Evolutionary conservation across 2,329 filamentous ascomycete species (phyloP).

Genomic region (Cladophialophora chaetospira): DNA sequence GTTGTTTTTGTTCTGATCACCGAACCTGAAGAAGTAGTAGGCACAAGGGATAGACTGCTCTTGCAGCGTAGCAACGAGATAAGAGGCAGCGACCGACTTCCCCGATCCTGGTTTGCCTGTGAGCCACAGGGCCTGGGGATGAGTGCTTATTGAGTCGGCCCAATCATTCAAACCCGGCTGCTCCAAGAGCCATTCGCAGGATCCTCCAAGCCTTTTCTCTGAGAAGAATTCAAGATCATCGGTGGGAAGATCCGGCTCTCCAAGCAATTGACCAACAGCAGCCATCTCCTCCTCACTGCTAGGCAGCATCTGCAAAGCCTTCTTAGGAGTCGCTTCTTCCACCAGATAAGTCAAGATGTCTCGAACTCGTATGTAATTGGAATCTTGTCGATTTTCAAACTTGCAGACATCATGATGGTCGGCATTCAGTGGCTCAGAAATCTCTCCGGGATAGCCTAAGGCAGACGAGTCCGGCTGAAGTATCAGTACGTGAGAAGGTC

Average conservation of each 20-base stretch:
- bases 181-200: constrained; percentile 11
- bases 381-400: constrained; percentile 33
- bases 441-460: constrained; percentile 47
- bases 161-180: neutral
- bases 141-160: neutral
- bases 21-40: constrained; percentile 38
- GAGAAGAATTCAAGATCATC: constrained; percentile 20
- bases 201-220: constrained; percentile 11
- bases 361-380: constrained; percentile 31
- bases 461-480: constrained; percentile 46
- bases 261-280: neutral
- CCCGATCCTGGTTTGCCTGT: constrained; percentile 36
- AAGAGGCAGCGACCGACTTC: constrained; percentile 38
- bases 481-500: neutral
- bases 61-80: constrained; percentile 25
- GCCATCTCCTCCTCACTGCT: neutral
- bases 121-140: constrained; percentile 33
- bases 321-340: neutral
- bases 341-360: constrained; percentile 10
- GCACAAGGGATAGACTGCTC: constrained; percentile 22
- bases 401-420: constrained; percentile 40
- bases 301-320: neutral
- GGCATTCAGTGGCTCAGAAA: constrained; percentile 40
- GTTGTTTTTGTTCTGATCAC: constrained; percentile 35
- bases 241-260: neutral